A percentile compares a stretch with the other conserved stretches of the same genome.
These are phyloP conservation scores for Poterioochromonas sp. DNA, from an alignment of 352 stramenopile species.

Conservation along the genomic window DNA sequence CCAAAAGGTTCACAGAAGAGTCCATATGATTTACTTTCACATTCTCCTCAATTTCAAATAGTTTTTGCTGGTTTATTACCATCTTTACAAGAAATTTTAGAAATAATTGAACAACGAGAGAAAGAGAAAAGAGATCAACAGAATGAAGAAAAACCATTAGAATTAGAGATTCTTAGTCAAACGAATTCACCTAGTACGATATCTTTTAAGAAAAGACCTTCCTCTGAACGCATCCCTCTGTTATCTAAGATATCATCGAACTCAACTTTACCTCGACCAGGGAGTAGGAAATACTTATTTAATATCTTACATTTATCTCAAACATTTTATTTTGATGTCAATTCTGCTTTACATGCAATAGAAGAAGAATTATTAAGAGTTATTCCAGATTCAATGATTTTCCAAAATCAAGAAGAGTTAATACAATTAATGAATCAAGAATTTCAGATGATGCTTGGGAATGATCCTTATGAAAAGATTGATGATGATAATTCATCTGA, in stretches of 20 bases:
- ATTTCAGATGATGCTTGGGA: neutral
- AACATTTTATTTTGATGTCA: neutral
- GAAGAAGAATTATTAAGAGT: neutral
- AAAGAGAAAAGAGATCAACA: neutral
- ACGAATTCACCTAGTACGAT: neutral
- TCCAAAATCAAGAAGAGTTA: neutral
- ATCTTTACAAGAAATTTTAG: neutral
- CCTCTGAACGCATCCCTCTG: neutral
- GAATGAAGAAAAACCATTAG: neutral
- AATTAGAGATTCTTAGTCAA: neutral
- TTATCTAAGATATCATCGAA: neutral
- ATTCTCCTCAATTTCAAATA: too few species aligned
- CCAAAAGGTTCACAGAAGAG: too few species aligned
- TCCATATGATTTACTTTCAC: too few species aligned
- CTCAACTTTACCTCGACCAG: neutral
- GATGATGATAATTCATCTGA: neutral
- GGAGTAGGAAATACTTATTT: neutral
- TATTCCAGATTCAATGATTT: neutral
- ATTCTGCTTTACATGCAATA: neutral
- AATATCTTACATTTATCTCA: neutral
- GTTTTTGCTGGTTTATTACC: neutral
- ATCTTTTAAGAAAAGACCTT: neutral
- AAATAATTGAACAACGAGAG: neutral
- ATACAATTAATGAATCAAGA: neutral
- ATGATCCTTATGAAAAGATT: neutral